These are phyloP conservation scores for Coemansia sp. DNA, from an alignment of 192 early-diverging fungal species.

Conservation along the genomic window DNA sequence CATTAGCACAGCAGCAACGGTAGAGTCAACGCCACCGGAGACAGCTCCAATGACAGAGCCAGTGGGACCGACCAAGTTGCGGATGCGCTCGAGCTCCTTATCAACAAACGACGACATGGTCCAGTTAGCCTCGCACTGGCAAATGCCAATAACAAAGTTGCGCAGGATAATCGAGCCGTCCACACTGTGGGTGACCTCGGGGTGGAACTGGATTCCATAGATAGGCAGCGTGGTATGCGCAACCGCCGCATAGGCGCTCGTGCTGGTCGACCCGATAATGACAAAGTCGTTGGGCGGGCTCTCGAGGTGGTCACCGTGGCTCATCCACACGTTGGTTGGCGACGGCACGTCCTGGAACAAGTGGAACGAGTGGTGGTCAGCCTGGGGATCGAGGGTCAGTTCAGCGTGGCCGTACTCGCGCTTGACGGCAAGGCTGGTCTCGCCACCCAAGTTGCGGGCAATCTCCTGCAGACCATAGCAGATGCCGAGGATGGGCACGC, in stretches of 20 bases:
- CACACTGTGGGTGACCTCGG: slow-evolving; percentile 97
- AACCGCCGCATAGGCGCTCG: slow-evolving; percentile 88
- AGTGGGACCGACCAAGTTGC: slow-evolving; percentile 81
- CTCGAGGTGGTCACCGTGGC: slow-evolving; percentile 93
- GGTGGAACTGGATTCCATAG: slow-evolving; percentile 99
- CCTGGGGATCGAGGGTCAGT: slow-evolving; percentile 65
- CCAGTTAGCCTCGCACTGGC: slow-evolving; percentile 82
- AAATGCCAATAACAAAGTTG: slow-evolving; percentile 95
- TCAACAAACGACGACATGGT: slow-evolving; percentile 98
- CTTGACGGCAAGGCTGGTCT: slow-evolving; percentile 68
- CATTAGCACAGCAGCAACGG: slow-evolving; percentile 96
- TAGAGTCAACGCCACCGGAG: slow-evolving; percentile 94
- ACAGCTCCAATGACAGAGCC: slow-evolving; percentile 97
- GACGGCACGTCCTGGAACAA: slow-evolving; percentile 72
- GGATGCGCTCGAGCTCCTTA: slow-evolving; percentile 94
- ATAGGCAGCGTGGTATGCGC: slow-evolving; percentile 75
- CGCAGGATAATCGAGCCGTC: slow-evolving; percentile 76
- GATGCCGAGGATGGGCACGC: slow-evolving; percentile 93
- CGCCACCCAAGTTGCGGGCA: slow-evolving; percentile 83
- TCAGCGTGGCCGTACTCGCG: slow-evolving; percentile 94
- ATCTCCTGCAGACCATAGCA: slow-evolving; percentile 99
- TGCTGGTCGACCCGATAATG: slow-evolving; percentile 80
- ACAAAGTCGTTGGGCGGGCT: slow-evolving; percentile 76
- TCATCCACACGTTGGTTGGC: slow-evolving; percentile 88
- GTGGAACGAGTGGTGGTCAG: slow-evolving; percentile 59